Base-by-base conservation (phyloP, 2,329 filamentous ascomycete species). In the Fusarium albosuccineum region DNA sequence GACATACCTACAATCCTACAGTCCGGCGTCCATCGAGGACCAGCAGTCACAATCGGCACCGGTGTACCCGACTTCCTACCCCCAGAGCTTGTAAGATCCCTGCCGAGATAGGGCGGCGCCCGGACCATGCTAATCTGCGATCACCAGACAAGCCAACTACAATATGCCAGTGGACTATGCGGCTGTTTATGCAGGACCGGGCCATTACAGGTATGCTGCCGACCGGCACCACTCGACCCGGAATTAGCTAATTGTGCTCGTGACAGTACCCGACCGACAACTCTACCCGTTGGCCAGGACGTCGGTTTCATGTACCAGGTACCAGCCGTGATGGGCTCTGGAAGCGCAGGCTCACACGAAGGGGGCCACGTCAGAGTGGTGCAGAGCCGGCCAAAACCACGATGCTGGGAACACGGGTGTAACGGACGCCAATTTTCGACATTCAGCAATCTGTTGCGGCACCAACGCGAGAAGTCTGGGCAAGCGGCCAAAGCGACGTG, bases 321-420 rank as follows among this genome's bases (percentile, higher is more conserved):
- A 29, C 73, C 79, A 68, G 55, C 77, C 57, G 62, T 76, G 74
- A 73, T 83, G 50, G 69, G 79, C n/a, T 73, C 78, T 22, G 77
- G 78, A 40, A 75, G 74, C 61, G 58, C 74, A 40, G 65, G 70
- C 69, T 70, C 70, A 67, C 77, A 81, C 65, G 79, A 82, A 65
- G 77, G 78, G 37, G 76, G 82, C 42, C 82, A 88, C 68, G 89
- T 92, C 39, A 86, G 92, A 61, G 88, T 94, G 14, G 85, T 94
- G 16, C 91, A 92, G 77, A 90, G 89, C 71, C 87, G 92, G 68
- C 93, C 93, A n/a, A 97, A 97, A 81, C 94, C 94, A 45, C 93
- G 97, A 77, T 97, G 95, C 79, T 98, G 93, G 92, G 95, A 97
- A 64, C 95, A 98, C 75, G 95, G 94, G 10, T 98, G 95, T 83